These are phyloP conservation scores for Syncephalastrum monosporum DNA, from an alignment of 371 early-diverging fungal species.

Conservation along the genomic window DNA sequence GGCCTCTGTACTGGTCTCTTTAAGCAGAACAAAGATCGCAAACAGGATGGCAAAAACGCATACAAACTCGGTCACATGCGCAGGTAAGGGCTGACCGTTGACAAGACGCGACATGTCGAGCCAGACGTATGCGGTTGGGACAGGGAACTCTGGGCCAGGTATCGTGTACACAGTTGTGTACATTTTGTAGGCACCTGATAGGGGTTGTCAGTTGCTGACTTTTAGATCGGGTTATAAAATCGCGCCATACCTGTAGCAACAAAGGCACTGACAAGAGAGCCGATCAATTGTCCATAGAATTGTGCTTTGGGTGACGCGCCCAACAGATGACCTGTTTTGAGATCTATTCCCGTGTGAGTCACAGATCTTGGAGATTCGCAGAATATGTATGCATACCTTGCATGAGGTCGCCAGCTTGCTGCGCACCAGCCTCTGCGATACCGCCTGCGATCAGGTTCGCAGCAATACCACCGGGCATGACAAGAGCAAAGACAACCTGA, in stretches of 20 bases:
- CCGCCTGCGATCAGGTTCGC: slow-evolving; percentile 86
- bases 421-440: slow-evolving; percentile 77
- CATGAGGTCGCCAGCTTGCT: slow-evolving; percentile 72
- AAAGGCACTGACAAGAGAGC: slow-evolving; percentile 65
- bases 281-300: slow-evolving; percentile 84
- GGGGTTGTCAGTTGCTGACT: slow-evolving; percentile 17
- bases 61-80: slow-evolving; percentile 61
- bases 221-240: no score
- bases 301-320: slow-evolving; percentile 83
- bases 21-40: slow-evolving; percentile 54
- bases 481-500: slow-evolving; percentile 78
- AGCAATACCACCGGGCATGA: slow-evolving; percentile 70
- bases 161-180: slow-evolving; percentile 73
- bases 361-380: neutral
- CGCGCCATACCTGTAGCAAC: slow-evolving; percentile 30
- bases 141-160: slow-evolving; percentile 73
- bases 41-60: slow-evolving; percentile 59
- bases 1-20: slow-evolving; percentile 21
- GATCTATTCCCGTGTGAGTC: slow-evolving; percentile 41
- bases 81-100: slow-evolving; percentile 75
- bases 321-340: slow-evolving; percentile 84
- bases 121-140: slow-evolving; percentile 81
- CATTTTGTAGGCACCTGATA: slow-evolving; percentile 60
- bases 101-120: slow-evolving; percentile 79
- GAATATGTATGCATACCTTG: slow-evolving; percentile 34